Evolutionary conservation across 805 yeast species (phyloP).

Genomic region (Wickerhamomyces rabaulensis): DNA sequence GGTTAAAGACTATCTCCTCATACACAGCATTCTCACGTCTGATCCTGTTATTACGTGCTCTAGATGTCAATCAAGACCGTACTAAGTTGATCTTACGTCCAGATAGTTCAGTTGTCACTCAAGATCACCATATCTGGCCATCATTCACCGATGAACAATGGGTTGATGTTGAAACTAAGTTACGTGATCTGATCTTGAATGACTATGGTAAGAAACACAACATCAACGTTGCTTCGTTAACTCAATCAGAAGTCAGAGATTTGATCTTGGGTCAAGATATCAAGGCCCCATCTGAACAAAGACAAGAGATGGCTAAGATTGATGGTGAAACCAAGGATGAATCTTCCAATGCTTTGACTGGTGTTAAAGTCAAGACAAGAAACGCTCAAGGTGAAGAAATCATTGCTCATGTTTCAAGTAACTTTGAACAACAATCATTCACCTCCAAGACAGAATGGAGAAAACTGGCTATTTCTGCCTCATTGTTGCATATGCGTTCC

Average conservation of each 20-base stretch:
- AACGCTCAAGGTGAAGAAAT: constrained; percentile 97
- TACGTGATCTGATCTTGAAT: constrained; percentile 79
- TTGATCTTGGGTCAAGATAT: constrained; percentile 92
- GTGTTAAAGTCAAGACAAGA: constrained; percentile 72
- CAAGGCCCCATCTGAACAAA: constrained; percentile 78
- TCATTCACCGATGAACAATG: constrained; percentile 83
- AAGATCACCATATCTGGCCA: constrained; percentile 92
- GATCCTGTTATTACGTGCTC: constrained; percentile 74
- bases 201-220: constrained; percentile 85
- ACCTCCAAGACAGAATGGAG: constrained; percentile 91
- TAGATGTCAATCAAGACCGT: constrained; percentile 71
- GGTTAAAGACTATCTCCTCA: constrained; percentile 79
- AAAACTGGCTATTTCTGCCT: constrained; percentile 72
- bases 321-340: constrained; percentile 45
- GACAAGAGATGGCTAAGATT: constrained; percentile 80
- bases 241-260: constrained; percentile 92
- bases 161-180: constrained; percentile 81
- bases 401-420: constrained; percentile 86
- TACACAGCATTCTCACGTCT: constrained; percentile 92
- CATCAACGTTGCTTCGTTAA: constrained; percentile 79
- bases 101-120: constrained; percentile 61
- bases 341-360: constrained; percentile 28
- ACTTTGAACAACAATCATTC: constrained; percentile 80
- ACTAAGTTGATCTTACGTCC: constrained; percentile 74
- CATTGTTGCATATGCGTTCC: constrained; percentile 65